These are phyloP conservation scores for Calcarisporium arbuscula DNA, from an alignment of 2,329 filamentous ascomycete genomes.

Conservation along the genomic window DNA sequence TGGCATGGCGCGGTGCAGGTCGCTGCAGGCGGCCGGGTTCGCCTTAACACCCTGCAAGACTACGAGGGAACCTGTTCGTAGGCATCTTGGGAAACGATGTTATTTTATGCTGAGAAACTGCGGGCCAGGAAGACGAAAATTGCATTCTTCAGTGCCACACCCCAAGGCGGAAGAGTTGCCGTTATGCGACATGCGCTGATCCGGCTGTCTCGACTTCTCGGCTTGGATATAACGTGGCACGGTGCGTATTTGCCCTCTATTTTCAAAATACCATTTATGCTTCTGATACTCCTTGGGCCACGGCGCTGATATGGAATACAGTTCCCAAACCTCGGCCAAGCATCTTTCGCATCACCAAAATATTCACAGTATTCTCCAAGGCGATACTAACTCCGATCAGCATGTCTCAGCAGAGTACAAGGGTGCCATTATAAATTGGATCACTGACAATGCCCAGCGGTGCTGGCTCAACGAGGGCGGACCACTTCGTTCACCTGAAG, in stretches of 20 bases:
- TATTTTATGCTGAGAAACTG: conserved; percentile 57
- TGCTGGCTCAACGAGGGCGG: conserved; percentile 68
- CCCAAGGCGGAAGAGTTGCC: conserved; percentile 76
- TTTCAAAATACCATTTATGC: too few species aligned
- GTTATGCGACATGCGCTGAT: conserved; percentile 76
- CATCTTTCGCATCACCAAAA: conserved; percentile 81
- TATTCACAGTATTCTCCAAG: conserved; percentile 83
- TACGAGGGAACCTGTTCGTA: conserved; percentile 55
- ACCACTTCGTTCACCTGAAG: conserved; percentile 55
- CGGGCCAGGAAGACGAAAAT: conserved; percentile 59
- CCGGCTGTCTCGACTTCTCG: conserved; percentile 60
- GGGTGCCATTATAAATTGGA: conserved; percentile 62
- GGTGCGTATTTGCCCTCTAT: too few species aligned
- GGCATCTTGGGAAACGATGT: conserved; percentile 59
- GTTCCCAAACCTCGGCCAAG: conserved; percentile 75
- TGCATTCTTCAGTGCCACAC: conserved; percentile 74
- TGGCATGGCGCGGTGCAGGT: conserved; percentile 65
- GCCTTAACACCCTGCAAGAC: conserved; percentile 48
- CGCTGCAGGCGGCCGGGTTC: conserved; percentile 58
- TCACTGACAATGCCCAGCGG: conserved; percentile 63
- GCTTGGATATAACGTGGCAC: conserved; percentile 68
- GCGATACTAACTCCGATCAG: conserved; percentile 60
- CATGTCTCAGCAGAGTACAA: conserved; percentile 59
- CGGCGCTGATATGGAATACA: conserved; percentile 18
- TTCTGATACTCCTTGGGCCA: too few species aligned